Conservation (phyloP, 441 rosid genomes). For the Adansonia grandidieri region DNA sequence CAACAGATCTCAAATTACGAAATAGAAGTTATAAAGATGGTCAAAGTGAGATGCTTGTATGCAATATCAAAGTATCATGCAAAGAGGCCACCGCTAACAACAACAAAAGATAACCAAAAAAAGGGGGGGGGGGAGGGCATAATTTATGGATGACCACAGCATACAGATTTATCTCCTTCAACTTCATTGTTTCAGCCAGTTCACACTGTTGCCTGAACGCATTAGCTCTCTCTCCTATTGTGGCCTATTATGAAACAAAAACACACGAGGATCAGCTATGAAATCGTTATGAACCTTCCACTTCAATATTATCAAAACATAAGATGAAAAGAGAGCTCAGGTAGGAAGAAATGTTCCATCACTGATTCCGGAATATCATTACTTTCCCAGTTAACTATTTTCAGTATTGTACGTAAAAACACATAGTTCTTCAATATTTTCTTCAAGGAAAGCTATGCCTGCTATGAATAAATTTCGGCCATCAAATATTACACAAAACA, state of each 20-base stretch:
- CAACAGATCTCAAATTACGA: background rate
- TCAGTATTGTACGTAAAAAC: background rate
- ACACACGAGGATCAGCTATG: constrained; percentile 23
- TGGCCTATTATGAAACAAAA: constrained; percentile 62
- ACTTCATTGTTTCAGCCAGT: constrained; percentile 88
- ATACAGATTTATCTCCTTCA: constrained; percentile 99
- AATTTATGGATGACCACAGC: constrained; percentile 29
- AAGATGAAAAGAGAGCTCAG: background rate
- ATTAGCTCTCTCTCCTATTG: constrained; percentile 91
- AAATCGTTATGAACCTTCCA: background rate
- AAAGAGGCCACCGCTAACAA: constrained; percentile 4
- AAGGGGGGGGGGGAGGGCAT: background rate
- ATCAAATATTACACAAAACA: constrained; percentile 15
- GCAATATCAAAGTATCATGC: background rate
- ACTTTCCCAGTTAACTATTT: constrained; percentile 7
- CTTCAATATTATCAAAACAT: constrained; percentile 20
- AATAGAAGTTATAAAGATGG: background rate
- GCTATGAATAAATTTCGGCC: background rate
- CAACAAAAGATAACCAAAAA: background rate
- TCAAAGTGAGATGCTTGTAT: background rate
- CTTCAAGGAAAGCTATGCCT: background rate
- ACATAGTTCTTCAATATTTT: background rate
- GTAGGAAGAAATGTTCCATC: constrained; percentile 3
- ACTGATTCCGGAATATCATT: background rate
- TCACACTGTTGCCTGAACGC: constrained; percentile 97